phyloP scores from a whole-genome alignment of 2,329 filamentous ascomycete genomes.

The Arthrobotrys megalospora region DNA sequence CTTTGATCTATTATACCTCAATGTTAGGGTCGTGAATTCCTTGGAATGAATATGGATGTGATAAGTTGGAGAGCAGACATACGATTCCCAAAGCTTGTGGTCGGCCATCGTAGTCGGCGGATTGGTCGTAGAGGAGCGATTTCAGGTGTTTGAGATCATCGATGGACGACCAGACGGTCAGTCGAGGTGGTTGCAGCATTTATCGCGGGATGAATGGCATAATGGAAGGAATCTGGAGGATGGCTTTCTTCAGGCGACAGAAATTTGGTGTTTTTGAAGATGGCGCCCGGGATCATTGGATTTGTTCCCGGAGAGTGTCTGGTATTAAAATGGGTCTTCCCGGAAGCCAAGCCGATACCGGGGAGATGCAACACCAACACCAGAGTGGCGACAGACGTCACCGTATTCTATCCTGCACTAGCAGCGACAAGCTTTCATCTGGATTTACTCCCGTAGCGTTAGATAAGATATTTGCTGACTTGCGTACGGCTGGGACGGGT shows the following conservation, averaged over 20 bases:
- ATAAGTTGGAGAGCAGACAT: not conserved
- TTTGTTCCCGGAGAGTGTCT: not conserved
- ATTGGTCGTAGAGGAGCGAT: conserved; percentile 55
- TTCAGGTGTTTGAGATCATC: conserved; percentile 56
- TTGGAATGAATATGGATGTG: not conserved
- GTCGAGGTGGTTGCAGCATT: conserved; percentile 59
- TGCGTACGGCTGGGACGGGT: not conserved
- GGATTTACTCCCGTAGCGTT: not conserved
- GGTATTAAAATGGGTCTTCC: conserved; percentile 20
- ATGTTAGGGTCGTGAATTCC: not conserved
- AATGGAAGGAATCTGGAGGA: not conserved
- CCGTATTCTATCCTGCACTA: conserved; percentile 1
- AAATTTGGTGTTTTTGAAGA: conserved; percentile 42
- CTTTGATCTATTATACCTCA: conserved; percentile 59
- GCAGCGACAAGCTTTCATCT: not conserved
- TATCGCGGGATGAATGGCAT: conserved; percentile 39
- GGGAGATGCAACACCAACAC: conserved; percentile 43
- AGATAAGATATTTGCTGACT: not conserved
- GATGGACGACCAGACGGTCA: conserved; percentile 60
- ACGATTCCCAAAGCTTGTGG: conserved; percentile 52
- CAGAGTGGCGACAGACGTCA: conserved; percentile 36
- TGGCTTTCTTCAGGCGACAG: conserved; percentile 14
- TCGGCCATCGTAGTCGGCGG: conserved; percentile 44
- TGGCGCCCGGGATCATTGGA: not conserved
- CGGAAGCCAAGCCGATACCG: conserved; percentile 26